Evolutionary conservation across 1,139 yeast genomes (phyloP).

Genomic region (Citeromyces hawaiiensis): DNA sequence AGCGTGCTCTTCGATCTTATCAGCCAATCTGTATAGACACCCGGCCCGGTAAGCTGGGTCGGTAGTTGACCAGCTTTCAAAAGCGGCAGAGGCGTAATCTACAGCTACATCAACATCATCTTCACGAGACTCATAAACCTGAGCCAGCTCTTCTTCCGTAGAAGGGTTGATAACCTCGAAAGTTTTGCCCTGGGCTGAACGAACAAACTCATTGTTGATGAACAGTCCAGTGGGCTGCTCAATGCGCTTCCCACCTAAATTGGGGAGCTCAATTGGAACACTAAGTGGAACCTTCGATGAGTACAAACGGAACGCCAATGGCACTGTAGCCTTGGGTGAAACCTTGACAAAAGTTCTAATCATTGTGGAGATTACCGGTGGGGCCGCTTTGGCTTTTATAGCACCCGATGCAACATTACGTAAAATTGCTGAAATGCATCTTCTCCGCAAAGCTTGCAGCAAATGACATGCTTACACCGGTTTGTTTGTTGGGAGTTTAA

Average conservation of each 20-base stretch:
- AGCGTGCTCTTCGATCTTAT: conserved; percentile 42
- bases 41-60: conserved; percentile 43
- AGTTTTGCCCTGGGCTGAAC: conserved; percentile 33
- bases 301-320: conserved; percentile 9
- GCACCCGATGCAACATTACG: neutral
- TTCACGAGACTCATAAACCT: conserved; percentile 38
- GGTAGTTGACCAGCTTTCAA: conserved; percentile 27
- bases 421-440: neutral
- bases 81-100: conserved; percentile 41
- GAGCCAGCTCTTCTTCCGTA: conserved; percentile 40
- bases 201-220: conserved; percentile 47
- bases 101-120: conserved; percentile 51
- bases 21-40: conserved; percentile 51
- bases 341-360: neutral
- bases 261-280: conserved; percentile 42
- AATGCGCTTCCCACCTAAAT: conserved; percentile 30
- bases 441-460: neutral
- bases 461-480: neutral
- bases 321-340: neutral
- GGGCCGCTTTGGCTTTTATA: neutral
- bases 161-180: conserved; percentile 41
- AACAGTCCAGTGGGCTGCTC: conserved; percentile 59
- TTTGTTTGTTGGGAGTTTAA: neutral
- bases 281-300: conserved; percentile 24
- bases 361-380: neutral